phyloP scores from a whole-genome alignment of 495 filamentous ascomycete species.

The Podospora fimiseda region DNA sequence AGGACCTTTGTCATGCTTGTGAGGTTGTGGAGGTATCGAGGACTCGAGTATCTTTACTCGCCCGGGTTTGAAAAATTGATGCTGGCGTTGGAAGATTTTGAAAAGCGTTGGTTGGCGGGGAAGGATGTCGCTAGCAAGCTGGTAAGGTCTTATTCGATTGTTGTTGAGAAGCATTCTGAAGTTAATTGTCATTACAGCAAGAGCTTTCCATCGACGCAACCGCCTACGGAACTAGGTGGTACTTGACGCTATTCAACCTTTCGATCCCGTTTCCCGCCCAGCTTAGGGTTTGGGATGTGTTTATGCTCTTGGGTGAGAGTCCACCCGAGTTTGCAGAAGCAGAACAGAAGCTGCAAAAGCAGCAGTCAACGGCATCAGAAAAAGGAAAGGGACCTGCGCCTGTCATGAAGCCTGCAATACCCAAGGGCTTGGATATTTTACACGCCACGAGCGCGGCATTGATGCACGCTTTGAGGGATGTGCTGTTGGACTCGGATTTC shows the following conservation, averaged over 20 bases:
- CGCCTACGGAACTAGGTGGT: slow-evolving; percentile 93
- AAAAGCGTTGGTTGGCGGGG: slow-evolving; percentile 72
- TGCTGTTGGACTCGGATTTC: slow-evolving; percentile 89
- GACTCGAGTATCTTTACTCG: slow-evolving; percentile 77
- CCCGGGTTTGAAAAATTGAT: slow-evolving; percentile 83
- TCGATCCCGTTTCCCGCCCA: slow-evolving; percentile 94
- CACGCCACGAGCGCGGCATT: slow-evolving; percentile 88
- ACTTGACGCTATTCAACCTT: slow-evolving; percentile 95
- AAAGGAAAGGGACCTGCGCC: not conserved
- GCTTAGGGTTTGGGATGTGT: slow-evolving; percentile 97
- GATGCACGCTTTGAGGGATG: slow-evolving; percentile 86
- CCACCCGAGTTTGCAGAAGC: slow-evolving; percentile 9
- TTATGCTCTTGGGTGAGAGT: slow-evolving; percentile 89
- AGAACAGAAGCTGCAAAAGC: not conserved
- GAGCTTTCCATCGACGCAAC: slow-evolving; percentile 80
- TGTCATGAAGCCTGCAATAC: slow-evolving; percentile 9
- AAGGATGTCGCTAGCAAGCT: slow-evolving; percentile 71
- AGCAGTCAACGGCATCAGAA: too few relatives aligned
- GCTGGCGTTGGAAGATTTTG: slow-evolving; percentile 81
- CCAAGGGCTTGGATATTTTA: slow-evolving; percentile 70
- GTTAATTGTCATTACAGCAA: slow-evolving; percentile 46
- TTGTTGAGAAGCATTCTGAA: too few relatives aligned
- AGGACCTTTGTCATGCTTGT: slow-evolving; percentile 91
- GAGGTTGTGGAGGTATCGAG: slow-evolving; percentile 81
- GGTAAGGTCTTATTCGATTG: slow-evolving; percentile 47